Conservation (phyloP, 768 basidiomycete genomes). For the Austroboletus festivus region DNA sequence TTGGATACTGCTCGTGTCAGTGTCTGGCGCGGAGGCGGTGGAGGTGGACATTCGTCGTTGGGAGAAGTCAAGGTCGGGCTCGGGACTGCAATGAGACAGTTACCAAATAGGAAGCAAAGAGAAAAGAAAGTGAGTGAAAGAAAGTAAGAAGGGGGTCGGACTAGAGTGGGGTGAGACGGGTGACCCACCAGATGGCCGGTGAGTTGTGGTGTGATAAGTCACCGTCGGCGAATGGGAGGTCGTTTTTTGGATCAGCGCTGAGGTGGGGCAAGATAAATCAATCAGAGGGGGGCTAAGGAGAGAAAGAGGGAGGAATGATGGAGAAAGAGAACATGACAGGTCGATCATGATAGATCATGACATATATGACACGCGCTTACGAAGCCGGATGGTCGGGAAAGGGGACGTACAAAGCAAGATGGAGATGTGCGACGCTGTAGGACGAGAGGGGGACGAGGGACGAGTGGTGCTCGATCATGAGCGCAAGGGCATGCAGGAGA, state of each 20-base stretch:
- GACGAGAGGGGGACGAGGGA: constrained; percentile 43
- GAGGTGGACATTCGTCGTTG: constrained; percentile 76
- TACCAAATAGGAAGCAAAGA: constrained; percentile 8
- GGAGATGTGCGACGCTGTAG: constrained; percentile 63
- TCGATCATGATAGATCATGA: constrained; percentile 33
- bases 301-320: constrained; percentile 9
- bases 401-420: constrained; percentile 53
- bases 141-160: constrained; percentile 16
- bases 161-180: constrained; percentile 12
- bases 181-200: constrained; percentile 45
- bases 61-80: constrained; percentile 51
- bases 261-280: constrained; percentile 1
- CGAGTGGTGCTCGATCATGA: constrained; percentile 58
- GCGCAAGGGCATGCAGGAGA: constrained; percentile 1
- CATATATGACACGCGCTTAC: constrained; percentile 27
- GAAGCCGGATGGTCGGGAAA: constrained; percentile 6
- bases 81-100: constrained; percentile 32
- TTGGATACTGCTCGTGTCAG: constrained; percentile 42
- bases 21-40: constrained; percentile 63
- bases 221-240: constrained; percentile 40
- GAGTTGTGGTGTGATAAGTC: constrained; percentile 46
- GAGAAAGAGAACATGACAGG: constrained; percentile 18
- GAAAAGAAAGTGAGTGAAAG: constrained; percentile 9
- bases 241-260: constrained; percentile 41
- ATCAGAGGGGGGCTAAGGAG: constrained; percentile 7